A percentile compares a stretch with the other conserved stretches of the same genome.
These are phyloP conservation scores for Solidago caesia DNA, from an alignment of 129 eudicot species.

Conservation along the genomic window DNA sequence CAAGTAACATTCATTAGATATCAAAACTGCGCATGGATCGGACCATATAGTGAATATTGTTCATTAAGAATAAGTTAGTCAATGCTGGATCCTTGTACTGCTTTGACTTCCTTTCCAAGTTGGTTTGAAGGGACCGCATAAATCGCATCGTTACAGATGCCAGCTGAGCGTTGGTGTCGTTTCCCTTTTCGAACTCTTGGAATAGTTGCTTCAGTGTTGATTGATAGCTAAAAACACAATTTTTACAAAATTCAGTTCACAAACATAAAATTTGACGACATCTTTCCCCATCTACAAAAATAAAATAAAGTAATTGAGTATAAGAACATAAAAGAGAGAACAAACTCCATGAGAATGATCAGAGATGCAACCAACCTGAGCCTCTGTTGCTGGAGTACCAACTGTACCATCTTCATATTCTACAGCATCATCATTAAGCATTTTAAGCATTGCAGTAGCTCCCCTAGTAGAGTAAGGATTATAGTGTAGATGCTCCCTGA, in stretches of 20 bases:
- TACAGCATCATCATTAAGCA: slow-evolving; percentile 95
- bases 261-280: slow-evolving; percentile 23
- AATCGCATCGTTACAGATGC: neutral
- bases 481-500: slow-evolving; percentile 89
- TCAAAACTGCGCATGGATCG: neutral
- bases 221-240: neutral
- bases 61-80: neutral
- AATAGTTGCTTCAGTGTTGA: neutral
- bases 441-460: slow-evolving; percentile 97
- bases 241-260: no score
- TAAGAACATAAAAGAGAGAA: slow-evolving; percentile 8
- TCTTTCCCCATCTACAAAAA: slow-evolving; percentile 90
- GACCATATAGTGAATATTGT: neutral
- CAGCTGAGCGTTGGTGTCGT: neutral
- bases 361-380: slow-evolving; percentile 57
- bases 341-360: neutral
- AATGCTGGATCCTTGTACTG: neutral
- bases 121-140: neutral
- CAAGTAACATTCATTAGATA: neutral
- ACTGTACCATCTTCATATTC: slow-evolving; percentile 82
- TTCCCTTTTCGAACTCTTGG: neutral
- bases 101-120: neutral
- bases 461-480: slow-evolving; percentile 99
- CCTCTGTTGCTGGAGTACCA: slow-evolving; percentile 85
- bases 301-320: neutral